phyloP scores from a whole-genome alignment of 495 filamentous ascomycete species.

The Tuber borchii region DNA sequence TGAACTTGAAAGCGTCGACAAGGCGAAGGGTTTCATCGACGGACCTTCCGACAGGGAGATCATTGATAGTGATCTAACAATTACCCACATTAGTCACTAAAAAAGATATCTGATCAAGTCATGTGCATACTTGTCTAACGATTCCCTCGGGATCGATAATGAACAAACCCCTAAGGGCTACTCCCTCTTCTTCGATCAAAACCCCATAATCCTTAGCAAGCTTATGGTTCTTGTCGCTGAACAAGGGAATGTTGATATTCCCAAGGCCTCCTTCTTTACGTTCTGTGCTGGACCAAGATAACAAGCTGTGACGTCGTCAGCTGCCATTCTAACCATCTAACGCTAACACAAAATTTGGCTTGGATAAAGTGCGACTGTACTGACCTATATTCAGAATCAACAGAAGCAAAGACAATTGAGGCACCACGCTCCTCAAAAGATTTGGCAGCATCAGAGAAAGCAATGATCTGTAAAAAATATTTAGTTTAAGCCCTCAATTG shows the following conservation, averaged over 20 bases:
- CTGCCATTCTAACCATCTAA: slow-evolving; percentile 34
- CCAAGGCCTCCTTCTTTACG: slow-evolving; percentile 54
- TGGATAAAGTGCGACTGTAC: slow-evolving; percentile 4
- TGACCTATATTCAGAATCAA: slow-evolving; percentile 48
- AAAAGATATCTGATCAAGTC: not conserved
- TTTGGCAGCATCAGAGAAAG: slow-evolving; percentile 47
- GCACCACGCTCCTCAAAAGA: slow-evolving; percentile 47
- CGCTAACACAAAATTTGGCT: slow-evolving; percentile 40
- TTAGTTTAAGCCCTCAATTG: slow-evolving; percentile 12
- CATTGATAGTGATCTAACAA: slow-evolving; percentile 53
- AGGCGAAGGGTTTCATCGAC: slow-evolving; percentile 56
- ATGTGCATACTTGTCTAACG: slow-evolving; percentile 46
- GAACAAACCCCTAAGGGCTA: slow-evolving; percentile 55
- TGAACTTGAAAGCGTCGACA: slow-evolving; percentile 56
- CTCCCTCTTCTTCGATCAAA: slow-evolving; percentile 53
- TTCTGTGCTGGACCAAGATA: slow-evolving; percentile 51
- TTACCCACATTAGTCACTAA: slow-evolving; percentile 8
- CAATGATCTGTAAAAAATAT: slow-evolving; percentile 45
- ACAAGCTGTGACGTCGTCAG: slow-evolving; percentile 45
- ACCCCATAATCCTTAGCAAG: slow-evolving; percentile 53
- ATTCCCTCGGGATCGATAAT: slow-evolving; percentile 55
- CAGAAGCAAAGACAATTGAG: slow-evolving; percentile 52
- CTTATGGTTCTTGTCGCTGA: slow-evolving; percentile 54
- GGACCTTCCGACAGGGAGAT: slow-evolving; percentile 53
- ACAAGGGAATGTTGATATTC: slow-evolving; percentile 50